Base-by-base conservation (phyloP, 139 green algal species). In the Pleodorina starrii region DNA sequence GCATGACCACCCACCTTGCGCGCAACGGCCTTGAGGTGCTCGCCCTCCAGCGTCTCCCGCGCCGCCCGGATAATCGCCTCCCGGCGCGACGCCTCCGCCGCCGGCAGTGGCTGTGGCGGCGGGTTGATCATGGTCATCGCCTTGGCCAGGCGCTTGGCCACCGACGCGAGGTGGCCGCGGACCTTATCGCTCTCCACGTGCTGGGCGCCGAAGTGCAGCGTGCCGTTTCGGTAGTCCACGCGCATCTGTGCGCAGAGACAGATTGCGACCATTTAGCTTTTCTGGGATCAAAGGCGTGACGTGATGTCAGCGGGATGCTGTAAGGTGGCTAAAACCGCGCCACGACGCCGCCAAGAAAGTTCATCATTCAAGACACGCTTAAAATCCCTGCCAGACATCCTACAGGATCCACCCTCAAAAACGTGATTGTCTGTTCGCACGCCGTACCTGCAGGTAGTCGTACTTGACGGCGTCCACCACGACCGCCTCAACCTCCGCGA, bases 381-480 rank as follows among this genome's bases (percentile, higher is more conserved):
- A n/a, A n/a, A 17, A 66, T 21, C 7, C 5, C 29, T 25, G 54
- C 9, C 21, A 66, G 25, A 12, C 5, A 66, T 21, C 25, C 54
- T 27, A 66, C 54, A 12, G 54, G n/a, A n/a, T n/a, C n/a, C n/a
- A n/a, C n/a, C n/a, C n/a, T n/a, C n/a, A n/a, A n/a, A n/a, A n/a
- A n/a, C n/a, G n/a, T n/a, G n/a, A n/a, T n/a, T n/a, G n/a, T n/a
- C n/a, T n/a, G n/a, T n/a, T n/a, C n/a, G n/a, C n/a, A n/a, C 75
- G 21, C 2, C 92, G 38, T 80, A 95, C 93, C 91, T 97, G 94
- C 63, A 99, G 88, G 93, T 96, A 99, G 84, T 95, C 95, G 89
- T 95, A 94, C 87, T 96, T 97, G 75, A 99, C 96, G 50, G 97
- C 97, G 43, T 99, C 97, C 72, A 99, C 97, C 46, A 99, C 92